Percentiles rank a stretch among this genome's conserved stretches.
Evolutionary conservation across 2,329 filamentous ascomycete species (phyloP).

Genomic region (Didymella pomorum): DNA sequence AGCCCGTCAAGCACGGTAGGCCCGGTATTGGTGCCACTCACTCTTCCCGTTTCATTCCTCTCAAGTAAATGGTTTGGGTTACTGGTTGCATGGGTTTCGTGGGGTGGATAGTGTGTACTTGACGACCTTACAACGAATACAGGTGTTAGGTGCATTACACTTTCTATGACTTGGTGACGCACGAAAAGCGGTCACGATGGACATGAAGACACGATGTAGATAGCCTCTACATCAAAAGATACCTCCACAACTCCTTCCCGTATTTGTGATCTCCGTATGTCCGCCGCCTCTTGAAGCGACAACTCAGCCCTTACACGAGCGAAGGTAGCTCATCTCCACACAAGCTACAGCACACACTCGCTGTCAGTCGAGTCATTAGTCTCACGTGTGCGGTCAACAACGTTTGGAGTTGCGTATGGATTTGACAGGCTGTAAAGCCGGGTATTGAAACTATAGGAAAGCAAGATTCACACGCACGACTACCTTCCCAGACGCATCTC

Average conservation of each 20-base stretch:
- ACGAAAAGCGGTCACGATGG: constrained; percentile 39
- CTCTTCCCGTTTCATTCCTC: constrained; percentile 99
- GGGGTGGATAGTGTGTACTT: constrained; percentile 51
- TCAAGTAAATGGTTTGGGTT: constrained; percentile 76
- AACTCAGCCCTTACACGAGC: neutral
- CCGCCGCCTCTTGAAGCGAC: neutral
- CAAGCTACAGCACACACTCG: neutral
- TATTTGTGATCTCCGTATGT: constrained; percentile 1
- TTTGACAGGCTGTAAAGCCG: constrained; percentile 13
- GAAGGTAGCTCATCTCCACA: neutral
- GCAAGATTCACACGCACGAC: neutral
- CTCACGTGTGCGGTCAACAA: neutral
- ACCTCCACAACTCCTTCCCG: constrained; percentile 29
- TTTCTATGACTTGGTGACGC: constrained; percentile 43
- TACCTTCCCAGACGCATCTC: constrained; percentile 84
- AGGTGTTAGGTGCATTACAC: constrained; percentile 51
- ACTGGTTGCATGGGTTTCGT: constrained; percentile 52
- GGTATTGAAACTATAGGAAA: constrained; percentile 29
- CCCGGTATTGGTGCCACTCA: constrained; percentile 99
- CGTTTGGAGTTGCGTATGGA: neutral
- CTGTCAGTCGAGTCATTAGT: neutral
- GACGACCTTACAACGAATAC: constrained; percentile 51
- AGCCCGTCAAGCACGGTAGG: constrained; percentile 99
- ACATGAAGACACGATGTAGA: constrained; percentile 44
- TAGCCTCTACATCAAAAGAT: constrained; percentile 44